Conservation (phyloP, 2,329 filamentous ascomycete species). For the Venturia aucupariae region DNA sequence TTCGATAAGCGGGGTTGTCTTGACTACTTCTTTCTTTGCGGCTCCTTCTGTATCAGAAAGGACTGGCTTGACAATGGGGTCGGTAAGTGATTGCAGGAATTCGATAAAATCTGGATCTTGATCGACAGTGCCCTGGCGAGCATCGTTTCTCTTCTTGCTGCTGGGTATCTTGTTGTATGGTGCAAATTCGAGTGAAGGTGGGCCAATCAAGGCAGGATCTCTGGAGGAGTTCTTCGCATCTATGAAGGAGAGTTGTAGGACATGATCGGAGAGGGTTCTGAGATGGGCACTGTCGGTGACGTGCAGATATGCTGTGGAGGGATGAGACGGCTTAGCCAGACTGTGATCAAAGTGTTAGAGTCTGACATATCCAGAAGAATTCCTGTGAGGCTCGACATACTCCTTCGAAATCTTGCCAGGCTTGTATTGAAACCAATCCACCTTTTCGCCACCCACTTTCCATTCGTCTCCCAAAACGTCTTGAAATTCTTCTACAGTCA, state of each 20-base stretch:
- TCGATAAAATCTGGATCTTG: constrained; percentile 93
- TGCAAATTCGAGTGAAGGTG: constrained; percentile 72
- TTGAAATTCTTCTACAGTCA: constrained; percentile 72
- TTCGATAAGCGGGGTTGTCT: constrained; percentile 81
- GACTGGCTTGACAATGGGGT: constrained; percentile 51
- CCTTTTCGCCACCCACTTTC: constrained; percentile 68
- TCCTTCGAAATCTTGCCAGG: constrained; percentile 73
- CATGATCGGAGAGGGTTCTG: constrained; percentile 55
- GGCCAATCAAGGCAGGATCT: constrained; percentile 64
- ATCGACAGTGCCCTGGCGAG: constrained; percentile 87
- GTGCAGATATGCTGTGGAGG: constrained; percentile 74
- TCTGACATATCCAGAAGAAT: not conserved
- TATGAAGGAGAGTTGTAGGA: constrained; percentile 62
- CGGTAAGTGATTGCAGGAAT: constrained; percentile 80
- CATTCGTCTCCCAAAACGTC: constrained; percentile 66
- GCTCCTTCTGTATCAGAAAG: constrained; percentile 26
- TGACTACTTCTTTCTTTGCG: constrained; percentile 54
- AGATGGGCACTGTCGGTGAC: constrained; percentile 64
- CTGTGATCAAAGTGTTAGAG: constrained; percentile 33
- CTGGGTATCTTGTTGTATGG: constrained; percentile 75
- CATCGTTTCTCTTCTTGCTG: constrained; percentile 66
- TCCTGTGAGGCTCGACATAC: constrained; percentile 40
- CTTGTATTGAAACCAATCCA: constrained; percentile 73
- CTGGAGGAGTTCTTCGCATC: constrained; percentile 72
- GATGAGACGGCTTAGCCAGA: constrained; percentile 74